Percentiles rank a stretch among this genome's conserved stretches.
Conservation (phyloP, 352 stramenopile genomes). For the Pythium chondricola region DNA sequence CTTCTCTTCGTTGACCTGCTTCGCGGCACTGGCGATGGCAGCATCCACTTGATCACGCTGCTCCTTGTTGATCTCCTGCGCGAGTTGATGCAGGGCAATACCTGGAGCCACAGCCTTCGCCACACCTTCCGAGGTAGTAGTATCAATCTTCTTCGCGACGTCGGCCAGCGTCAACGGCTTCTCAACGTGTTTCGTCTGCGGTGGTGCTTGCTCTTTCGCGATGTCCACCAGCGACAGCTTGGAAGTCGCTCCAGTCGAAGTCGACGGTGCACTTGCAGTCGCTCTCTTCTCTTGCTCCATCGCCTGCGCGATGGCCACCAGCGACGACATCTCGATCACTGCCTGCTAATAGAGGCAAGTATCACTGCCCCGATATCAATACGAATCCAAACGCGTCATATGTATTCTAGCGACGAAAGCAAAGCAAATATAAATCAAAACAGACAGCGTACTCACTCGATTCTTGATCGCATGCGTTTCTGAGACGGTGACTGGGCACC, state of each 20-base stretch:
- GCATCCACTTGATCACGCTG: conserved; percentile 24
- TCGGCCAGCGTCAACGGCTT: conserved; percentile 37
- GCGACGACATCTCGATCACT: conserved; percentile 7
- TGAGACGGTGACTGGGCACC: conserved; percentile 3
- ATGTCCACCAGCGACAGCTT: conserved; percentile 32
- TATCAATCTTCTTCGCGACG: conserved; percentile 29
- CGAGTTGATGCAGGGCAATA: conserved; percentile 19
- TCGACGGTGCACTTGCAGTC: neutral
- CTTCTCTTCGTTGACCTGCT: conserved; percentile 33
- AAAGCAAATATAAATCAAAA: neutral
- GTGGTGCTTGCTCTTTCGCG: conserved; percentile 25
- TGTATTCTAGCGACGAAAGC: too few relatives aligned
- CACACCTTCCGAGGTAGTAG: neutral
- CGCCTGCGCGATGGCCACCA: conserved; percentile 43
- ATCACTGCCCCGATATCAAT: neutral
- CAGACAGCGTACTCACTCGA: conserved; percentile 15
- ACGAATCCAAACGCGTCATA: too few relatives aligned
- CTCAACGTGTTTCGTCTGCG: neutral
- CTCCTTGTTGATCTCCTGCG: conserved; percentile 44
- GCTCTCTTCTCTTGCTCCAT: conserved; percentile 22
- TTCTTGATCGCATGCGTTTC: conserved; percentile 15
- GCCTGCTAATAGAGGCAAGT: neutral
- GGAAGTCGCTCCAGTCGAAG: neutral
- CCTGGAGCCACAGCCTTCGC: neutral
- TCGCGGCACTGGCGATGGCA: conserved; percentile 28